Percentiles rank a stretch among this genome's conserved stretches.
These are phyloP conservation scores for Aspergillus sp. DNA, from an alignment of 2,329 filamentous ascomycete species.

Conservation along the genomic window DNA sequence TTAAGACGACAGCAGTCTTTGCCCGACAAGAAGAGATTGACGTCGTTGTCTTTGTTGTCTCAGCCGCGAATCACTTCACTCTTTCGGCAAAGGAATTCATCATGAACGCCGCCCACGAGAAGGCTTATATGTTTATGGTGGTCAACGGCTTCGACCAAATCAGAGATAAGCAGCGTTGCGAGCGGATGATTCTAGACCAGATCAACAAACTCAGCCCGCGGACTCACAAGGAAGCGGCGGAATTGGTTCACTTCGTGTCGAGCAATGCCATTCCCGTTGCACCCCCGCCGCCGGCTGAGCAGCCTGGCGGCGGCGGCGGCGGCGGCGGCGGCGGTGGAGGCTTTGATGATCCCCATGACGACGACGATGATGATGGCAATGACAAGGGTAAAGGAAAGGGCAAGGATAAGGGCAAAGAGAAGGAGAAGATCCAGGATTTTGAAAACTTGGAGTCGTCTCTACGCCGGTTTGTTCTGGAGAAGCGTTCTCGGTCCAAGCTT, in stretches of 20 bases:
- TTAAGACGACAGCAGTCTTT: constrained; percentile 96
- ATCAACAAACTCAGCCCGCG: constrained; percentile 79
- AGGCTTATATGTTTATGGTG: constrained; percentile 98
- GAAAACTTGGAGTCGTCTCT: constrained; percentile 82
- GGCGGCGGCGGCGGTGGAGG: constrained; percentile 46
- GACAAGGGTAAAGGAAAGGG: constrained; percentile 48
- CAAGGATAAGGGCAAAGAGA: constrained; percentile 84
- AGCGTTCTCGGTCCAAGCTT: constrained; percentile 88
- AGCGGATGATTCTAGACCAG: constrained; percentile 90
- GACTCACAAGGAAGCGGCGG: constrained; percentile 84
- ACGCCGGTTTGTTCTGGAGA: constrained; percentile 89
- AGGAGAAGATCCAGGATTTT: constrained; percentile 84
- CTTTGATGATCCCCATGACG: constrained; percentile 48
- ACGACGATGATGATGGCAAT: constrained; percentile 50
- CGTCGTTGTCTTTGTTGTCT: constrained; percentile 96
- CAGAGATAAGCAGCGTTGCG: constrained; percentile 79
- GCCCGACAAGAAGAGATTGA: constrained; percentile 97
- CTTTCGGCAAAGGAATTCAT: constrained; percentile 98
- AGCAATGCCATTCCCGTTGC: constrained; percentile 85
- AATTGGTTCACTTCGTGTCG: constrained; percentile 95
- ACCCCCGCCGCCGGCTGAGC: constrained; percentile 49
- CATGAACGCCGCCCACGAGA: constrained; percentile 87
- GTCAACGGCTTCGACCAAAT: constrained; percentile 97
- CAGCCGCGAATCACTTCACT: constrained; percentile 95
- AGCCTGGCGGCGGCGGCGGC: constrained; percentile 44